phyloP scores from a whole-genome alignment of 2,329 filamentous ascomycete genomes.

The Cylindrodendrum hubeiense region DNA sequence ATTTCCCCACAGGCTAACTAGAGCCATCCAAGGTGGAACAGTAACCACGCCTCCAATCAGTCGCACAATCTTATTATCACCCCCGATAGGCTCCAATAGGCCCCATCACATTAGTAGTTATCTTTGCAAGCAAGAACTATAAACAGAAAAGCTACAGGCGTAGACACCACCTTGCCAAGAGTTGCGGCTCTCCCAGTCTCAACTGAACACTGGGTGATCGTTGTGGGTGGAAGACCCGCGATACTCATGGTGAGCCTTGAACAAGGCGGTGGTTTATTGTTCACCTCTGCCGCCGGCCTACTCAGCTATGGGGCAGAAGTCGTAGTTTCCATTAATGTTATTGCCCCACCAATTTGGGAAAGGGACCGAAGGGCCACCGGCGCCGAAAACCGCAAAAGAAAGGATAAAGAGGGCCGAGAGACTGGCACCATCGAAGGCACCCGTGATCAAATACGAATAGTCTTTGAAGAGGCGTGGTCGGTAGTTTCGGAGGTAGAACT shows the following conservation, averaged over 20 bases:
- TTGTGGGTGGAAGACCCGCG: constrained; percentile 1
- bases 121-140: background rate
- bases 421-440: constrained; percentile 65
- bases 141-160: background rate
- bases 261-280: background rate
- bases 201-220: constrained; percentile 4
- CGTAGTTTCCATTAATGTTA: constrained; percentile 60
- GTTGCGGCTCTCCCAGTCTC: background rate
- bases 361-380: constrained; percentile 55
- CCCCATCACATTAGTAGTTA: too few relatives aligned
- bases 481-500: constrained; percentile 66
- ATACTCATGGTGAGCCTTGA: background rate
- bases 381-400: constrained; percentile 68
- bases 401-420: constrained; percentile 63
- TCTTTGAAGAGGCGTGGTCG: constrained; percentile 64
- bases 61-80: too few relatives aligned
- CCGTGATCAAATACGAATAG: constrained; percentile 65
- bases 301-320: constrained; percentile 57
- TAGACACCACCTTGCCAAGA: background rate
- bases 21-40: too few relatives aligned
- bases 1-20: too few relatives aligned
- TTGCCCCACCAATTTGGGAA: constrained; percentile 70
- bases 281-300: constrained; percentile 26
- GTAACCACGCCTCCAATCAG: too few relatives aligned
- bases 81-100: too few relatives aligned